phyloP scores from a whole-genome alignment of 805 yeast genomes.

The Pichia kluyveri region DNA sequence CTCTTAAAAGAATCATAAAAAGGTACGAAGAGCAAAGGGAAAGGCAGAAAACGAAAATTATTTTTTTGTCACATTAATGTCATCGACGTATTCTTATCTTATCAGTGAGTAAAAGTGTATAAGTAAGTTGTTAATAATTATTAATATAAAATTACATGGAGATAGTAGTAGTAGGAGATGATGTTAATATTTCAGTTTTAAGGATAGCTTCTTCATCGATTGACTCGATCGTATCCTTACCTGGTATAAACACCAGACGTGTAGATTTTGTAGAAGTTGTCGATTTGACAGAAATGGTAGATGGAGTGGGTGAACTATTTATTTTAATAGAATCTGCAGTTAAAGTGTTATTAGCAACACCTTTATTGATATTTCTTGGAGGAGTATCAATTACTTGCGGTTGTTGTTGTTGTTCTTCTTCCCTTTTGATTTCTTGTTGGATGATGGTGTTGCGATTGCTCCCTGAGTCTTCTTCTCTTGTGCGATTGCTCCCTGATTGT shows the following conservation, averaged over 20 bases:
- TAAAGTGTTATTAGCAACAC: too few species aligned
- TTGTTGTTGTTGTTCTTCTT: conserved; percentile 1
- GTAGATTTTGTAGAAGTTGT: not conserved
- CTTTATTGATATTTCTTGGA: not conserved
- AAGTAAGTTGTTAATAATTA: too few species aligned
- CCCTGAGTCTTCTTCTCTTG: not conserved
- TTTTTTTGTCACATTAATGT: too few species aligned
- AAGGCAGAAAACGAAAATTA: not conserved
- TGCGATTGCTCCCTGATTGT: conserved; percentile 5
- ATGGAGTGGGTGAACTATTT: not conserved
- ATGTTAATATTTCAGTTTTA: not conserved
- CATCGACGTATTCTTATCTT: too few species aligned
- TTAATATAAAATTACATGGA: too few species aligned
- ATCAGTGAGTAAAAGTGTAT: too few species aligned
- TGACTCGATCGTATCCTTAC: not conserved
- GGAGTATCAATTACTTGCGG: not conserved
- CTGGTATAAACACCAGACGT: not conserved
- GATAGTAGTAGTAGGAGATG: not conserved
- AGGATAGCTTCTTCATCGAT: not conserved
- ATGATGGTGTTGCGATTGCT: conserved; percentile 6
- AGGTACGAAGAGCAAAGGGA: not conserved
- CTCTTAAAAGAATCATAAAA: too few species aligned
- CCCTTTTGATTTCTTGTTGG: conserved; percentile 8
- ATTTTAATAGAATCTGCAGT: not conserved
- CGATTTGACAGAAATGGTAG: not conserved